These are phyloP conservation scores for Dactylellina leptospora DNA, from an alignment of 2,329 filamentous ascomycete genomes.

Conservation along the genomic window DNA sequence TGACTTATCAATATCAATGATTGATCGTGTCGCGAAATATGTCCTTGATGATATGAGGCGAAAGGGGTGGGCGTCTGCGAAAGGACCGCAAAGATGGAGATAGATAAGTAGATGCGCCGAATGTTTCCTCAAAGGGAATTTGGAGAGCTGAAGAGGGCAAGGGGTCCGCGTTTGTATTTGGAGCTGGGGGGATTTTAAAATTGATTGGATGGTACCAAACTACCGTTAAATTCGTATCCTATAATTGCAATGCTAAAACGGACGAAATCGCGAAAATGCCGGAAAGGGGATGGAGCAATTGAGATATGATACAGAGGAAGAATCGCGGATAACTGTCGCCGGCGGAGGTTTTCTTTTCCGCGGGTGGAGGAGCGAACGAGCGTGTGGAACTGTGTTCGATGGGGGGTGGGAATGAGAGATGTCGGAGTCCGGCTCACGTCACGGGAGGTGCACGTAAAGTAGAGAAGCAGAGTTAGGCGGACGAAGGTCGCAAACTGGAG, in stretches of 20 bases:
- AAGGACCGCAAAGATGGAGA: not conserved
- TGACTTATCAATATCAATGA: conserved; percentile 1
- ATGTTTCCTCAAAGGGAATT: not conserved
- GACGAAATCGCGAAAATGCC: conserved; percentile 34
- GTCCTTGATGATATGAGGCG: too few species aligned
- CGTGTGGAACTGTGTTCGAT: too few species aligned
- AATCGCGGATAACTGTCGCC: too few species aligned
- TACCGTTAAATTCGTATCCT: conserved; percentile 2
- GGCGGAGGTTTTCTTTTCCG: too few species aligned
- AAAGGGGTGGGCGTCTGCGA: not conserved
- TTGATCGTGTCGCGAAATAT: not conserved
- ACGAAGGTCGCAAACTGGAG: conserved; percentile 19
- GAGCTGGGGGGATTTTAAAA: not conserved
- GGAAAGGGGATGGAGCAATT: conserved; percentile 11
- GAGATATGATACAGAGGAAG: conserved; percentile 11
- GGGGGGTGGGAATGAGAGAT: conserved; percentile 3
- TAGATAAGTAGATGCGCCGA: not conserved
- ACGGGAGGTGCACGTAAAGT: not conserved
- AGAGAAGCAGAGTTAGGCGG: conserved; percentile 18
- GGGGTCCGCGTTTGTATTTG: not conserved
- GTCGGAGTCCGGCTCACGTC: conserved; percentile 45
- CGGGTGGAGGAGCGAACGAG: not conserved
- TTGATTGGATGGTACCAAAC: conserved; percentile 16
- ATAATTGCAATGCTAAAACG: conserved; percentile 18
- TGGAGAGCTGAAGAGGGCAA: not conserved